phyloP scores from a whole-genome alignment of 2,329 filamentous ascomycete species.

The Onygenales sp. region DNA sequence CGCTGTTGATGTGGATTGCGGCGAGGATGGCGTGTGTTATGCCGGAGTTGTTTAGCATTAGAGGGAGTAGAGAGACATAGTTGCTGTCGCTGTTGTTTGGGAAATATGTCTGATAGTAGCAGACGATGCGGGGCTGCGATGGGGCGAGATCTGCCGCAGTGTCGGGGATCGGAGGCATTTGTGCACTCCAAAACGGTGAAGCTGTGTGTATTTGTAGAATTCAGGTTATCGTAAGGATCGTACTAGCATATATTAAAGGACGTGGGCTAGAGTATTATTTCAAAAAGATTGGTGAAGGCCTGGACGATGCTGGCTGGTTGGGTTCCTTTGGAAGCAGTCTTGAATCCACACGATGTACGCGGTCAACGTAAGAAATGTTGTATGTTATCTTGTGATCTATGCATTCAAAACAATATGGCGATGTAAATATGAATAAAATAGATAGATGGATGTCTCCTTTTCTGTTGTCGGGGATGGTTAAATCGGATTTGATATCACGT shows the following conservation, averaged over 20 bases:
- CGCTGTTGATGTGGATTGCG: conserved; percentile 71
- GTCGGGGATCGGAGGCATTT: conserved; percentile 30
- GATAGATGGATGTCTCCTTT: neutral
- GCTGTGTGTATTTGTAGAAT: neutral
- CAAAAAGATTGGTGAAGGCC: too few relatives aligned
- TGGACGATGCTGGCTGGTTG: too few relatives aligned
- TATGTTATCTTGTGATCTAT: too few relatives aligned
- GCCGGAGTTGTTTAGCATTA: conserved; percentile 50
- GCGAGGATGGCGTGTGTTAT: conserved; percentile 78
- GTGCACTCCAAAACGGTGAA: neutral
- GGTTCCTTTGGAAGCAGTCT: too few relatives aligned
- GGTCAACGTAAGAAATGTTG: too few relatives aligned
- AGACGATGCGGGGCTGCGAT: conserved; percentile 29
- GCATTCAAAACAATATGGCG: too few relatives aligned
- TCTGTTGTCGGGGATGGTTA: neutral
- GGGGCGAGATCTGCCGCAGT: conserved; percentile 4
- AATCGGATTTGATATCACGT: too few relatives aligned
- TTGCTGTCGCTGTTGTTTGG: conserved; percentile 37
- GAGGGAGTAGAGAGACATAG: conserved; percentile 53
- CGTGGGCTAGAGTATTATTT: too few relatives aligned
- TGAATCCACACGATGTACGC: too few relatives aligned
- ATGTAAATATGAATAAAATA: too few relatives aligned
- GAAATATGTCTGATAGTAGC: conserved; percentile 58
- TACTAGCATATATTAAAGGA: too few relatives aligned
- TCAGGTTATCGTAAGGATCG: too few relatives aligned